Conservation (phyloP, 1,284 basidiomycete genomes). For the Rugosomyces carneus region DNA sequence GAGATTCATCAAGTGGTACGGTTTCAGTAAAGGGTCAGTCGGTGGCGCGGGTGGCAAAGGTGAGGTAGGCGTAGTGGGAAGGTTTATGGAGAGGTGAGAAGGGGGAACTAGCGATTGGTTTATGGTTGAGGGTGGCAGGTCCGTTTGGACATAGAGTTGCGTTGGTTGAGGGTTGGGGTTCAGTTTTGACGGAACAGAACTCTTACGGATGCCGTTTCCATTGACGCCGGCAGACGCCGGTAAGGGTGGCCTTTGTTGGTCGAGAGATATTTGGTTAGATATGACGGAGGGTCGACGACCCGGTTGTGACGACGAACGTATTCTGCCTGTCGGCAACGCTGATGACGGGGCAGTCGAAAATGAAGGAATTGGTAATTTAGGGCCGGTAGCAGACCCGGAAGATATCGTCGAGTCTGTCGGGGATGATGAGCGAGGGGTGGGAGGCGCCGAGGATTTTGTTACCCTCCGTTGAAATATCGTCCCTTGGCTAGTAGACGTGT, state of each 20-base stretch:
- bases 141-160: slow-evolving; percentile 47
- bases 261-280: slow-evolving; percentile 39
- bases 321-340: slow-evolving; percentile 44
- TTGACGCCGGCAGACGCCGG: slow-evolving; percentile 35
- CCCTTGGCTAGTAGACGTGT: slow-evolving; percentile 52
- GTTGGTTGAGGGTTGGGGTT: slow-evolving; percentile 40
- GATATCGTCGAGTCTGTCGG: slow-evolving; percentile 54
- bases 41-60: slow-evolving; percentile 69
- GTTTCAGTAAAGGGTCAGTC: slow-evolving; percentile 69
- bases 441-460: slow-evolving; percentile 56
- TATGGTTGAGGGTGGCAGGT: slow-evolving; percentile 35
- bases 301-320: slow-evolving; percentile 64
- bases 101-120: slow-evolving; percentile 40
- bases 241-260: slow-evolving; percentile 42
- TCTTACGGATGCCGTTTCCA: slow-evolving; percentile 40
- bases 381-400: slow-evolving; percentile 32
- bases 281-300: slow-evolving; percentile 54
- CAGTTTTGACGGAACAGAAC: slow-evolving; percentile 54
- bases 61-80: slow-evolving; percentile 69
- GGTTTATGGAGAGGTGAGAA: slow-evolving; percentile 43
- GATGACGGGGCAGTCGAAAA: slow-evolving; percentile 20
- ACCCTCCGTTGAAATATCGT: slow-evolving; percentile 64
- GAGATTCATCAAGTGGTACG: slow-evolving; percentile 86
- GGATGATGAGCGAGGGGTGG: slow-evolving; percentile 50
- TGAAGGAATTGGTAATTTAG: slow-evolving; percentile 31